Conservation (phyloP, 495 filamentous ascomycete species). For the Pyronema omphalodes region DNA sequence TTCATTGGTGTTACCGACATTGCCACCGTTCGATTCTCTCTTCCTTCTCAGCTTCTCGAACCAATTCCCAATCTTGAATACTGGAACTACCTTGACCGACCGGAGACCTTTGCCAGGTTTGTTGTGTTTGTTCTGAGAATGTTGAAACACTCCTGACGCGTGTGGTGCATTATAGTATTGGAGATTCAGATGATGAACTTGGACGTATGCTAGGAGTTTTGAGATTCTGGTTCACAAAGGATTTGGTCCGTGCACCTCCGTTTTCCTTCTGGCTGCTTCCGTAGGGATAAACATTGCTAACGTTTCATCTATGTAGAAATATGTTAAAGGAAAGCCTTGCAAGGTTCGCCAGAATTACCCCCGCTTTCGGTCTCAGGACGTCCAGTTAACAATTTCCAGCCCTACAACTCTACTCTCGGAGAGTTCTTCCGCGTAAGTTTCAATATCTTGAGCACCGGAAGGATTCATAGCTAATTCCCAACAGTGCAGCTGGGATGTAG, state of each 20-base stretch:
- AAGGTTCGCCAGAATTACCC: slow-evolving; percentile 30
- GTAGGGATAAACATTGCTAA: not conserved
- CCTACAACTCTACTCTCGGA: slow-evolving; percentile 92
- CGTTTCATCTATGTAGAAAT: slow-evolving; percentile 41
- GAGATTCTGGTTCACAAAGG: slow-evolving; percentile 97
- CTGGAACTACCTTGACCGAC: slow-evolving; percentile 93
- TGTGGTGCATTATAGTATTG: slow-evolving; percentile 44
- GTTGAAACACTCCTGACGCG: not conserved
- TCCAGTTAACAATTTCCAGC: slow-evolving; percentile 23
- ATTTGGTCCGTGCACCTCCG: slow-evolving; percentile 40
- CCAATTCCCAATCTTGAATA: slow-evolving; percentile 93
- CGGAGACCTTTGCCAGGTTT: slow-evolving; percentile 76
- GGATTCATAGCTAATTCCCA: slow-evolving; percentile 1
- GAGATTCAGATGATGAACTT: slow-evolving; percentile 74
- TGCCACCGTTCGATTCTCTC: slow-evolving; percentile 82
- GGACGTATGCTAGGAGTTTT: slow-evolving; percentile 85
- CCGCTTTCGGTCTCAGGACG: not conserved
- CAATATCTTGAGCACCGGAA: not conserved
- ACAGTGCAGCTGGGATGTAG: slow-evolving; percentile 85
- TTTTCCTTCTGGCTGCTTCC: not conserved
- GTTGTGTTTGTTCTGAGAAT: not conserved
- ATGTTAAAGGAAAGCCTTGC: slow-evolving; percentile 93
- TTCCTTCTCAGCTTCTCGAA: slow-evolving; percentile 87
- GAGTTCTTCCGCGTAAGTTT: slow-evolving; percentile 80
- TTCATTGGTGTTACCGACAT: slow-evolving; percentile 94